Percentiles rank a stretch among this genome's conserved stretches.
phyloP scores from a whole-genome alignment of 2,329 filamentous ascomycete genomes.

The Huntiella bhutanensis region DNA sequence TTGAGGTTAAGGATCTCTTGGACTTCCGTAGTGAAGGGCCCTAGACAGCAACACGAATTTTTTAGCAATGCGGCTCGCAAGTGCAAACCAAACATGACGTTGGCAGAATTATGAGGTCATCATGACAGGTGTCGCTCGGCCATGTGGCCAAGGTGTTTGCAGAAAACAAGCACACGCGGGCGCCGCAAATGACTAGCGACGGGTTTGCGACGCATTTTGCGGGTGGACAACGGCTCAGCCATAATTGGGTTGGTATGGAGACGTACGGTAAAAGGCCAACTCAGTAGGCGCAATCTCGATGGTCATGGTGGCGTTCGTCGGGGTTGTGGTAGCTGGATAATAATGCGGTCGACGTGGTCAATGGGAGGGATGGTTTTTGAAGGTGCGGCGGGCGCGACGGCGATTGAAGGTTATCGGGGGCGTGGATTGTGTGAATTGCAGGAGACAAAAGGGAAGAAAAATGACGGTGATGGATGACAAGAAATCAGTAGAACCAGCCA shows the following conservation, averaged over 20 bases:
- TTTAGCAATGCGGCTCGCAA: conserved; percentile 3
- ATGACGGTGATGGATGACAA: conserved; percentile 3
- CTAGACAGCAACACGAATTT: conserved; percentile 20
- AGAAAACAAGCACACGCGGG: background rate
- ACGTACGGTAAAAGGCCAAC: conserved; percentile 82
- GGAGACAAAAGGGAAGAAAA: background rate
- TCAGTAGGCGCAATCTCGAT: conserved; percentile 83
- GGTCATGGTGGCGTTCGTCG: conserved; percentile 47
- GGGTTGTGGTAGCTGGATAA: background rate
- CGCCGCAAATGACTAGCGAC: background rate
- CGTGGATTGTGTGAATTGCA: background rate
- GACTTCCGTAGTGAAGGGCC: conserved; percentile 48
- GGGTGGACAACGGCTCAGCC: conserved; percentile 1
- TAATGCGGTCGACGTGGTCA: background rate
- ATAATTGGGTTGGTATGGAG: conserved; percentile 7
- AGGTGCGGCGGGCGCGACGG: background rate
- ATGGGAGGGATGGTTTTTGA: background rate
- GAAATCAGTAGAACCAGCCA: background rate
- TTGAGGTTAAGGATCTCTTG: conserved; percentile 44
- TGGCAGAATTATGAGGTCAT: conserved; percentile 7
- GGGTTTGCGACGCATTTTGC: background rate
- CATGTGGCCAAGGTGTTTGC: background rate
- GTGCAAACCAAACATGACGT: background rate
- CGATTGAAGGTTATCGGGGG: background rate
- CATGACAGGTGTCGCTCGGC: conserved; percentile 6